Percentiles rank a stretch among this genome's conserved stretches.
Conservation (phyloP, 140 eudicot genomes). For the Bidens hawaiensis region DNA sequence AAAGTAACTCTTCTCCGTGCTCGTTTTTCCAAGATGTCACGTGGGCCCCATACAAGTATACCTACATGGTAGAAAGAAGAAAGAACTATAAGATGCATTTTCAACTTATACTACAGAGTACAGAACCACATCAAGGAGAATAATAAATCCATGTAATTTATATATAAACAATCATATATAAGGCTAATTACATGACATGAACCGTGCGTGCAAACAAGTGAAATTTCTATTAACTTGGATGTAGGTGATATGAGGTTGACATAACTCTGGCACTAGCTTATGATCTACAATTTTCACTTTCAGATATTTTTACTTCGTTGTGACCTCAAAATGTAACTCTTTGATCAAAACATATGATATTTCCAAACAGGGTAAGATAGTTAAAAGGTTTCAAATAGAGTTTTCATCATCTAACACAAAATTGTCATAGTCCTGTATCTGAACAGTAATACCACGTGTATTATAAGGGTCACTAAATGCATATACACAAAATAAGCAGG, state of each 20-base stretch:
- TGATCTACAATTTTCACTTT: background rate
- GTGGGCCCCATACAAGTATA: constrained; percentile 38
- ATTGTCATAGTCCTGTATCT: background rate
- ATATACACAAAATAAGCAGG: too few relatives aligned
- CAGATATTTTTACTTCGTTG: background rate
- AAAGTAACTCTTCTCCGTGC: constrained; percentile 40
- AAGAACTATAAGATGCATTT: background rate
- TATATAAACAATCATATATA: background rate
- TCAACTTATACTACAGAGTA: background rate
- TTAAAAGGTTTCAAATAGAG: background rate
- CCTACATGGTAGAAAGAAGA: constrained; percentile 20
- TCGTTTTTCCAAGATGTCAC: constrained; percentile 44
- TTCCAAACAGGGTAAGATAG: background rate
- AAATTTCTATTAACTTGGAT: background rate
- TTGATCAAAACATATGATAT: background rate
- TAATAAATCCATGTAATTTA: constrained; percentile 6
- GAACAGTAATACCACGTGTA: background rate
- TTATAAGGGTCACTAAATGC: too few relatives aligned
- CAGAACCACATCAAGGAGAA: background rate
- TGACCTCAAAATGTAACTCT: background rate
- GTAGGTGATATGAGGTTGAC: background rate
- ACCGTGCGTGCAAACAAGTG: background rate
- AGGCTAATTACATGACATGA: background rate
- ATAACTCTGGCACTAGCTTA: background rate
- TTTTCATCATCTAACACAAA: too few relatives aligned